Evolutionary conservation across 805 yeast genomes (phyloP), one percentile per base, ranked within the genome.

Genomic region (Yamadazyma phyllophila): DNA sequence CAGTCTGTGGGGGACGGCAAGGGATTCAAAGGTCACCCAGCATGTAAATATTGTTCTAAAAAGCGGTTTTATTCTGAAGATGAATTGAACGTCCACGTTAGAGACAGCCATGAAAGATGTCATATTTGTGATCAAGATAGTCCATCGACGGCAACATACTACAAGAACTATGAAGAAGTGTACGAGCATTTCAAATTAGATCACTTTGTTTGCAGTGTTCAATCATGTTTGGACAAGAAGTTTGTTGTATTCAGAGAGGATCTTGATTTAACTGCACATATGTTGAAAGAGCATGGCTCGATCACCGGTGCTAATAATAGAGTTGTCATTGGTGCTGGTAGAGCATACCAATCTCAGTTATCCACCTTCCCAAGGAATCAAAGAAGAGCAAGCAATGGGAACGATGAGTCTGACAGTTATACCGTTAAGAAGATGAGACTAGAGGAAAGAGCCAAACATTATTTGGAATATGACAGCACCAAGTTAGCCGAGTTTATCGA

Each of bases 181-280:
- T 85, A 81, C 54, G 69, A 71, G 12, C 99, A 94, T 69, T 94
- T 94, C 65, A 73, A 70, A 53, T 62, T 59, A 3, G 81, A 76
- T 35, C 99, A 94, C 64, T 88, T 72, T 63, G 81, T 82, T 12
- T 94, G 99, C 67, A 73, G 77, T 27, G 85, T 86, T 14, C 87
- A 80, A 39, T 58, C 77, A 10, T 94, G 99, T 66, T 65, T 91
- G 39, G 98, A 91, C 45, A 82, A 86, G 63, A 87, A 88, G 61
- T 92, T 94, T 66, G 94, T 94, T 16, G 99, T 92, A 1, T 94
- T 94, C 61, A 78, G 83, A 16, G 92, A 89, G 50, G 94, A 87
- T 43, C 65, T 90, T 45, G 97, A 90, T 54, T 71, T 94, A 44
- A 84, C 86, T 44, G 91, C 95, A 1, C 99, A 94, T 64, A 83